Conservation (phyloP, 495 filamentous ascomycete species). For the Talaromyces stipitatus region DNA sequence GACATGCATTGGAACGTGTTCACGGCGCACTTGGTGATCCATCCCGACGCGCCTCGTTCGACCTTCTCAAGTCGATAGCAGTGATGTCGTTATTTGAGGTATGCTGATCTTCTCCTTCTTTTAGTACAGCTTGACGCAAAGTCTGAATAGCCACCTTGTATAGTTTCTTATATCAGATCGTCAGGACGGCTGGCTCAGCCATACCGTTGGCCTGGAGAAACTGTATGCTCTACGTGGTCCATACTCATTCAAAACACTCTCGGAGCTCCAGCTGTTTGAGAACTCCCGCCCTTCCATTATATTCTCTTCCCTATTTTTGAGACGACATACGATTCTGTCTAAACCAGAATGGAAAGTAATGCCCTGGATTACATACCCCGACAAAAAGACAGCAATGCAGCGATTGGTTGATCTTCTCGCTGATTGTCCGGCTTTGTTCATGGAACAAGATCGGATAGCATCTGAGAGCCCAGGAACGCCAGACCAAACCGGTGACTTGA, state of each 20-base stretch:
- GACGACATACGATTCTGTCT: not conserved
- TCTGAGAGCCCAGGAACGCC: not conserved
- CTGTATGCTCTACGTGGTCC: not conserved
- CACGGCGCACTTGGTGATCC: not conserved
- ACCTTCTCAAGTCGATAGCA: not conserved
- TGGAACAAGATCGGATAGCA: not conserved
- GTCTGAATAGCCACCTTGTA: not conserved
- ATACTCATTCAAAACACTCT: not conserved
- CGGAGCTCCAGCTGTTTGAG: not conserved
- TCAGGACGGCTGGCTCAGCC: constrained; percentile 3
- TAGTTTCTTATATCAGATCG: constrained; percentile 3
- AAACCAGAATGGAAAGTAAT: not conserved
- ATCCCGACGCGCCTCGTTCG: not conserved
- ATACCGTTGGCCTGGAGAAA: not conserved
- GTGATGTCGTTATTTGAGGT: constrained; percentile 4
- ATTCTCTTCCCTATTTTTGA: not conserved
- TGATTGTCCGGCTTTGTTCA: constrained; percentile 1
- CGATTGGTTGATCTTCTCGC: not conserved
- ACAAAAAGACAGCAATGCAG: not conserved
- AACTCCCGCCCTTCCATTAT: not conserved
- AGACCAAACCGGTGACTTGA: not conserved
- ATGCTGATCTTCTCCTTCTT: not conserved
- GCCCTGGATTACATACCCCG: not conserved
- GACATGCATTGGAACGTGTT: not conserved
- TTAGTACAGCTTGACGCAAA: not conserved